A percentile compares a stretch with the other conserved stretches of the same genome.
Evolutionary conservation across 768 basidiomycete genomes (phyloP).

Genomic region (Naganishia friedmannii): DNA sequence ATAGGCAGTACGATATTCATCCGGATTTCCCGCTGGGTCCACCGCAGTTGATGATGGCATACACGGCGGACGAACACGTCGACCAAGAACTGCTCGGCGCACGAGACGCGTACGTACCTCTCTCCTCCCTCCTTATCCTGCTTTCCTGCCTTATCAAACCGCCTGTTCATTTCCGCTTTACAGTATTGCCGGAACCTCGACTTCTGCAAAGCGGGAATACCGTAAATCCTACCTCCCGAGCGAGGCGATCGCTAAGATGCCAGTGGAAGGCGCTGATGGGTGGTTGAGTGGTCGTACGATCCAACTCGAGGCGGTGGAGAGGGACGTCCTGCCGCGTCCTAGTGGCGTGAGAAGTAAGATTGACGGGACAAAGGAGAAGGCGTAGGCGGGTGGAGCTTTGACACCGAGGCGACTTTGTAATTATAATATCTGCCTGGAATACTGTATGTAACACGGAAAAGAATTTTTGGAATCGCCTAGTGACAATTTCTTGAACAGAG

Average conservation of each 20-base stretch:
- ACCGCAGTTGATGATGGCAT: conserved; percentile 58
- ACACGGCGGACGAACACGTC: conserved; percentile 53
- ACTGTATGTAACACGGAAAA: too few relatives aligned
- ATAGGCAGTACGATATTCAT: conserved; percentile 51
- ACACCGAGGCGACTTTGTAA: too few relatives aligned
- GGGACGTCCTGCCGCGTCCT: conserved; percentile 15
- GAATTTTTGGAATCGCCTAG: too few relatives aligned
- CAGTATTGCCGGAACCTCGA: conserved; percentile 50
- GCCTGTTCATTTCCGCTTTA: not conserved
- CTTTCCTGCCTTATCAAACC: conserved; percentile 1
- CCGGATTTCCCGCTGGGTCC: conserved; percentile 57
- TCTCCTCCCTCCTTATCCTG: not conserved
- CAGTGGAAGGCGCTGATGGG: conserved; percentile 50
- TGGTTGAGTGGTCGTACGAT: conserved; percentile 54
- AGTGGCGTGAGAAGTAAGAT: conserved; percentile 2
- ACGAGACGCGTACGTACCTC: conserved; percentile 47
- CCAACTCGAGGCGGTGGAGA: conserved; percentile 50
- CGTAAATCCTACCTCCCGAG: conserved; percentile 53
- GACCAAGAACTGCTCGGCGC: conserved; percentile 47
- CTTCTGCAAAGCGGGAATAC: conserved; percentile 50
- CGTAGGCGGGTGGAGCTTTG: not conserved
- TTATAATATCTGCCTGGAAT: too few relatives aligned
- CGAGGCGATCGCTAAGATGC: conserved; percentile 51
- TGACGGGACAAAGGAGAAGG: conserved; percentile 4
- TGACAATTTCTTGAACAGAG: too few relatives aligned